Percentiles rank a stretch among this genome's conserved stretches.
Evolutionary conservation across 2,329 filamentous ascomycete species (phyloP).

Genomic region (Nannizziopsis barbatae): DNA sequence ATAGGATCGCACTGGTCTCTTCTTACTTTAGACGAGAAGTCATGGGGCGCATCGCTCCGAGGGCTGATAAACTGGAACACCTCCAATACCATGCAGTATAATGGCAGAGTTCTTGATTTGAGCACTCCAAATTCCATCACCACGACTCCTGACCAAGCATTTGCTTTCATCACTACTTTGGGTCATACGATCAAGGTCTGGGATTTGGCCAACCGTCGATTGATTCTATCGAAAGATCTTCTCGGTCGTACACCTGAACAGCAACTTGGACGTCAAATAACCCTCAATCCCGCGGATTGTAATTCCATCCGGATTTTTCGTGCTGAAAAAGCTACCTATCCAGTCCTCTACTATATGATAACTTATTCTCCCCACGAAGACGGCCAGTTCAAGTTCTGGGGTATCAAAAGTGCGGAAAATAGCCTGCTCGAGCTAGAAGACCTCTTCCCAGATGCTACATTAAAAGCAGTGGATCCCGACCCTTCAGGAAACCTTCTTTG

Average conservation of each 20-base stretch:
- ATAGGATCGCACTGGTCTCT: slow-evolving; percentile 36
- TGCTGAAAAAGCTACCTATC: slow-evolving; percentile 38
- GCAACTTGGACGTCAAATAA: slow-evolving; percentile 60
- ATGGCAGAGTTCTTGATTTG: slow-evolving; percentile 34
- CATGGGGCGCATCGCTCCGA: slow-evolving; percentile 40
- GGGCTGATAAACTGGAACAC: slow-evolving; percentile 37
- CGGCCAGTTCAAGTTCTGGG: slow-evolving; percentile 93
- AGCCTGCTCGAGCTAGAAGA: slow-evolving; percentile 54
- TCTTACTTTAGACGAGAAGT: slow-evolving; percentile 39
- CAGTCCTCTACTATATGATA: slow-evolving; percentile 51
- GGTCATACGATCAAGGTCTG: slow-evolving; percentile 84
- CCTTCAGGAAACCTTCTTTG: slow-evolving; percentile 61
- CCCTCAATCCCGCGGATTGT: slow-evolving; percentile 65
- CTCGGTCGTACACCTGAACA: slow-evolving; percentile 55
- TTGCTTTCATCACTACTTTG: slow-evolving; percentile 68
- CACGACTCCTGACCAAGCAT: slow-evolving; percentile 37
- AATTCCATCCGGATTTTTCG: slow-evolving; percentile 65
- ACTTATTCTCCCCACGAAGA: slow-evolving; percentile 81
- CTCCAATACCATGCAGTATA: slow-evolving; percentile 34
- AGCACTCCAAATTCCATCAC: slow-evolving; percentile 36
- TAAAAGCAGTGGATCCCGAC: slow-evolving; percentile 54
- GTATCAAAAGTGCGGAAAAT: slow-evolving; percentile 52
- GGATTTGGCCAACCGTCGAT: slow-evolving; percentile 71
- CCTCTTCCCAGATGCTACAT: slow-evolving; percentile 51
- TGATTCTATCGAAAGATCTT: slow-evolving; percentile 67